Evolutionary conservation across 2,329 filamentous ascomycete genomes (phyloP), one percentile per base, ranked within the genome.

Genomic region (Akanthomyces lecanii): DNA sequence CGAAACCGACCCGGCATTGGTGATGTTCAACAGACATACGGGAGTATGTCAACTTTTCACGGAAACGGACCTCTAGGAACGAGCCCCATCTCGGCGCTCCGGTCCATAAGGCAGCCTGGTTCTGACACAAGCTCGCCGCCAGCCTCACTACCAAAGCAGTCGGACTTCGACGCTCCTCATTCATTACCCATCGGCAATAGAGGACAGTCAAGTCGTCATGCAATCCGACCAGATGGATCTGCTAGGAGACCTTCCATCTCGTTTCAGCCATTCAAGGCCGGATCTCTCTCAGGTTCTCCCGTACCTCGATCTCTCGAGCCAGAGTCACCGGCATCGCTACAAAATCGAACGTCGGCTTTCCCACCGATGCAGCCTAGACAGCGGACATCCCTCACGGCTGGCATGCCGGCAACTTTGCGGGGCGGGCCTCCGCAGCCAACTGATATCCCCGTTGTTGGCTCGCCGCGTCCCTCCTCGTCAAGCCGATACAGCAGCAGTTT

Each of bases 191-290:
- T 83, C 18, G 70, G 75, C 7, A 73, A 71, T n/a, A 70, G 74
- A 18, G 63, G 67, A 6, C 66, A 70, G 16, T 63, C 72, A 28
- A 64, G 70, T 25, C 73, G 76, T 30, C 76, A 75, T 14, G 68
- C 74, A 1, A 65, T 79, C 47, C 79, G 80, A 56, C 77, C 75
- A 16, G 75, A 90, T 50, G 79, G 78, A 25, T 70, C 83, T 54
- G 82, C 82, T 60, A 85, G 92, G 69, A 86, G 92, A 60, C 88
- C 90, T 7, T 97, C 92, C 0, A 85, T 97, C 25, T 96, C 91
- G 0, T 97, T 97, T 70, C 91, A 96, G 69, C 93, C 94, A 0
- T 99, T 99, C 80, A 99, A 99, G 76, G 91, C 93, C 16, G 94
- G 94, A 12, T 96, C 94, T 1, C 80, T 98, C n/a, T 96, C 93